Conservation (phyloP, 1,139 yeast species). For the Zygoascus meyerae region DNA sequence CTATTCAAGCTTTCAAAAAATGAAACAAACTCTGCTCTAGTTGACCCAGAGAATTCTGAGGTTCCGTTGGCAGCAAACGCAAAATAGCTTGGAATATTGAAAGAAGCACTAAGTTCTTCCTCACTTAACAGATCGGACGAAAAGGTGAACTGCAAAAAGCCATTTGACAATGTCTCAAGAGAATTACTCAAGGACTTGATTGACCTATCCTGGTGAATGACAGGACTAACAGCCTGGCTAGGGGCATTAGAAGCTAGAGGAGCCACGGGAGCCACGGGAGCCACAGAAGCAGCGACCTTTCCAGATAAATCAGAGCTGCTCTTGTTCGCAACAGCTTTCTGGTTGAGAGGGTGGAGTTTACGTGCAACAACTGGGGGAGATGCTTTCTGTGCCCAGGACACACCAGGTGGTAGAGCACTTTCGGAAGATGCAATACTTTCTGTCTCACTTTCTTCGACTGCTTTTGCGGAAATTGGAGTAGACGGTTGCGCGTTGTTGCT, state of each 20-base stretch:
- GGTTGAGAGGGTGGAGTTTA: slow-evolving; percentile 44
- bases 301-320: slow-evolving; percentile 8
- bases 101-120: slow-evolving; percentile 18
- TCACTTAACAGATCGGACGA: slow-evolving; percentile 35
- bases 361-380: slow-evolving; percentile 24
- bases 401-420: slow-evolving; percentile 36
- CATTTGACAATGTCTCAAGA: slow-evolving; percentile 29
- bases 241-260: slow-evolving; percentile 25
- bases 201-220: slow-evolving; percentile 8
- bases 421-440: slow-evolving; percentile 19
- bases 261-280: slow-evolving; percentile 17
- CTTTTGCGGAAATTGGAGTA: slow-evolving; percentile 25
- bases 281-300: slow-evolving; percentile 15
- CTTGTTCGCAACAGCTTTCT: slow-evolving; percentile 20
- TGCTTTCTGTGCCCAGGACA: slow-evolving; percentile 36
- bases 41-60: slow-evolving; percentile 2
- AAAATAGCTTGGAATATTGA: slow-evolving; percentile 40
- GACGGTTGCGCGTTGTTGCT: slow-evolving; percentile 25
- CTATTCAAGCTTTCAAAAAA: slow-evolving; percentile 15
- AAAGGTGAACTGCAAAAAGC: slow-evolving; percentile 33
- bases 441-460: slow-evolving; percentile 12
- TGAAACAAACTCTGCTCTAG: slow-evolving; percentile 11
- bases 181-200: slow-evolving; percentile 32
- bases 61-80: slow-evolving; percentile 36
- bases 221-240: slow-evolving; percentile 20